Percentiles rank a stretch among this genome's conserved stretches.
These are phyloP conservation scores for Podaxis sp. DNA, from an alignment of 768 basidiomycete genomes.

Conservation along the genomic window DNA sequence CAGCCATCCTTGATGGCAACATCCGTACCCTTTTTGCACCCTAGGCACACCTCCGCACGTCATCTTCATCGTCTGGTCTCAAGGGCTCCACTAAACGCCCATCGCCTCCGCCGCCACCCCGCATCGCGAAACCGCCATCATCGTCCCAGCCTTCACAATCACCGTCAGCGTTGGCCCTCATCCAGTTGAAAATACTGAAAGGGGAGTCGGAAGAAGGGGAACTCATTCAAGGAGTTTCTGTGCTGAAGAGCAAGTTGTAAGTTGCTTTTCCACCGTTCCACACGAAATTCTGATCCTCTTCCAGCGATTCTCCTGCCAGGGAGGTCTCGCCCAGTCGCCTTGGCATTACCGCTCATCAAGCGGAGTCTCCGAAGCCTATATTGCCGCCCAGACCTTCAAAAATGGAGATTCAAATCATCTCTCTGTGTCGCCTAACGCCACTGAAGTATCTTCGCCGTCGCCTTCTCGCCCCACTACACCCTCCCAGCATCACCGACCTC, in stretches of 20 bases:
- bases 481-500: slow-evolving; percentile 7
- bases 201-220: slow-evolving; percentile 16
- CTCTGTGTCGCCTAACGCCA: background rate
- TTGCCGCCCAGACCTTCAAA: background rate
- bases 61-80: slow-evolving; percentile 55
- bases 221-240: slow-evolving; percentile 16
- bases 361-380: slow-evolving; percentile 4
- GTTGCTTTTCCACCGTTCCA: slow-evolving; percentile 11
- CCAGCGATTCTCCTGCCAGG: slow-evolving; percentile 11
- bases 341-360: background rate
- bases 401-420: background rate
- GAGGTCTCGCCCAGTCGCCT: background rate
- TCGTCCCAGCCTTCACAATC: slow-evolving; percentile 34
- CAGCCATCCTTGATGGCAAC: too few species aligned
- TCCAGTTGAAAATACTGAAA: background rate
- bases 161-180: slow-evolving; percentile 28
- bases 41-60: slow-evolving; percentile 36
- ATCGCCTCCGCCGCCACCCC: slow-evolving; percentile 57
- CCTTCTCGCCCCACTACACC: background rate
- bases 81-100: slow-evolving; percentile 43
- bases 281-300: slow-evolving; percentile 2
- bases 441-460: slow-evolving; percentile 4
- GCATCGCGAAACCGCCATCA: slow-evolving; percentile 29
- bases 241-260: slow-evolving; percentile 24
- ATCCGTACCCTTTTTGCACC: slow-evolving; percentile 13